Evolutionary conservation across 176 grass and related monocot genomes (phyloP), one percentile per base, ranked within the genome.

Genomic region (Bonia amplexicaulis): DNA sequence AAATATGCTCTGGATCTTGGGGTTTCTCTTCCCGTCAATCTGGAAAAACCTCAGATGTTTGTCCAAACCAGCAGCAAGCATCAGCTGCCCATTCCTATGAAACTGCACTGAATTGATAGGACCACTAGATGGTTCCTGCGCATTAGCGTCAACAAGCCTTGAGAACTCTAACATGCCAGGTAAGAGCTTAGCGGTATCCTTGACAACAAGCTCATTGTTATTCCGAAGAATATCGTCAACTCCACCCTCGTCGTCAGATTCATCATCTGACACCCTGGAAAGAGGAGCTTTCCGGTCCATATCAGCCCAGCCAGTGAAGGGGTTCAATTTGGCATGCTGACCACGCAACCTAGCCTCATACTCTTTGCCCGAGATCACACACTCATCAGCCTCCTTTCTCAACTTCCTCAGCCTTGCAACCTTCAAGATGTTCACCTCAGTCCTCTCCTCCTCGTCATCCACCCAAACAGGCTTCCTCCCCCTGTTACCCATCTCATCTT

Each of bases 71-170:
- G 90, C 88, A 46, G 88, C 89, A 68, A 98, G 78, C 55, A 98
- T 84, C 52, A 95, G 86, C 42, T 95, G 93, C 15, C 91, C 93
- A 39, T 95, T 98, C 60, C 83, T 88, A 78, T 94, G 93, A 89
- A 98, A 98, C 69, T 94, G 93, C 44, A 94, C 93, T 46, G 93
- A 95, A 76, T 95, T 98, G 46, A 95, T 79, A 16, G 93, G 91
- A 22, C 75, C 90, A 40, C 49, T 90, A 1, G 87, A 92, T 85
- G 69, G 88, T 26, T 95, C 93, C 73, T 95, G 75, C 3, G 40
- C 69, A 85, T 95, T 93, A 31, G 88, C 91, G 89, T 95, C 77
- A 12, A 90, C 79, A n/a, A 98, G 89, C 66, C 93, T 95, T 29
- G 91, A 94, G 54, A 86, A 95, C 33, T 89, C 93, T 45, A 98